phyloP scores from a whole-genome alignment of 2,329 filamentous ascomycete species.

The Aspergillus sp. region DNA sequence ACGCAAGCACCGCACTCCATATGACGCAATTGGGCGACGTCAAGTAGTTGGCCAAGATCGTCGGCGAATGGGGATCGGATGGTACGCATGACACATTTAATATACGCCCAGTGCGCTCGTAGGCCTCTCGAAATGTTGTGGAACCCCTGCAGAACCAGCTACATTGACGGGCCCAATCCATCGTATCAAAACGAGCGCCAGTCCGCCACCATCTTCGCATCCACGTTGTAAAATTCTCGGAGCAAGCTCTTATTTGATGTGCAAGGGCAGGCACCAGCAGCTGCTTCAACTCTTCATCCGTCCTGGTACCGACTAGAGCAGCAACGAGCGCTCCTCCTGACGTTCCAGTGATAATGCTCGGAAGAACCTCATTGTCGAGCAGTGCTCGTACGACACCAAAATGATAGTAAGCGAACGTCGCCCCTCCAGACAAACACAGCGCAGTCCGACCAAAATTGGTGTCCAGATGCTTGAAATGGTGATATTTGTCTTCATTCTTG shows the following conservation, averaged over 20 bases:
- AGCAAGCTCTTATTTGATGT: slow-evolving; percentile 78
- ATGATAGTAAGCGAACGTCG: slow-evolving; percentile 95
- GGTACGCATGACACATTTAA: slow-evolving; percentile 96
- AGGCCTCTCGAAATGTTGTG: slow-evolving; percentile 92
- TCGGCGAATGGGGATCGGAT: slow-evolving; percentile 87
- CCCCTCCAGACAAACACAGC: slow-evolving; percentile 87
- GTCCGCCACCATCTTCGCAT: slow-evolving; percentile 83
- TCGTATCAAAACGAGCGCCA: slow-evolving; percentile 87
- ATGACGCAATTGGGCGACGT: slow-evolving; percentile 96
- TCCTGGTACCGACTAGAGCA: slow-evolving; percentile 81
- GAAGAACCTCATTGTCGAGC: slow-evolving; percentile 79
- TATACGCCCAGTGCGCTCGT: slow-evolving; percentile 88
- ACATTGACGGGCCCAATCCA: slow-evolving; percentile 83
- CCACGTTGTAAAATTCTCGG: slow-evolving; percentile 76
- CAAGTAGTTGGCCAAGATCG: slow-evolving; percentile 92
- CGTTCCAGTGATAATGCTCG: slow-evolving; percentile 93
- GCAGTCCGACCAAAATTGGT: slow-evolving; percentile 92
- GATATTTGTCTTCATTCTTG: slow-evolving; percentile 69
- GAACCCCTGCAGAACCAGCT: slow-evolving; percentile 90
- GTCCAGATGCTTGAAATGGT: slow-evolving; percentile 81
- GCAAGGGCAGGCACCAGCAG: slow-evolving; percentile 87
- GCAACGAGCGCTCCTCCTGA: slow-evolving; percentile 92
- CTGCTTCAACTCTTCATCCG: slow-evolving; percentile 83
- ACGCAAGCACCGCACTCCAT: slow-evolving; percentile 94
- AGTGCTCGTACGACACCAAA: slow-evolving; percentile 89